Base-by-base conservation (phyloP, 805 yeast genomes). In the Starmerella vaccinii region DNA sequence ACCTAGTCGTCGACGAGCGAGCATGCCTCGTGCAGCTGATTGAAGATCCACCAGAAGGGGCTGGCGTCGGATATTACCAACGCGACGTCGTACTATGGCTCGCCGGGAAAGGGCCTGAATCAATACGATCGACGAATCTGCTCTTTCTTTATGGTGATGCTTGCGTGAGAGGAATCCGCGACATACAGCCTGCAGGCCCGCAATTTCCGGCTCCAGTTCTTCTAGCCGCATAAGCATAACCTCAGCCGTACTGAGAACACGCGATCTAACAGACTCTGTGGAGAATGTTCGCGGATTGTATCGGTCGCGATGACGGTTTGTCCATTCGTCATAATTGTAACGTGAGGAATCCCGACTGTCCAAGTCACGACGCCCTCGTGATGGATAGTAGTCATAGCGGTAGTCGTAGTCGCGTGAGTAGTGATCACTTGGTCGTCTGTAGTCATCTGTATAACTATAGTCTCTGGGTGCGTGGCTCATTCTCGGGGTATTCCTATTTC, bases 171-270 rank as follows among this genome's bases (percentile, higher is more conserved):
- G 33, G 10, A 41, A 41, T 4, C 45, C 34, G 34, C 45, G 45
- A 12, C 45, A 26, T 8, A 41, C 5, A 4, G 45, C 45, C 12
- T 41, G 45, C 4, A 88, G 67, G 49, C 67, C 69, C 34, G 73
- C 66, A 34, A 82, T 74, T 8, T 60, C 63, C n/a, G 52, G 57
- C 32, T 60, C 64, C 7, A 61, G 61, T 5, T 49, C 59, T 34
- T 60, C 66, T 15, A 67, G 62, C 23, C 60, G 63, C 46, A 55
- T 51, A 7, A 58, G 61, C 56, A 64, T 58, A 8, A 55, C 48
- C 47, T 65, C 69, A 34, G 67, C 68, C 22, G 61, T 57, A n/a
- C 60, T 50, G n/a, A 57, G 44, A 3, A 50, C 54, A 30, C 49
- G 51, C 13, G 57, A 55, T 12, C 58, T 45, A 21, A 54, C 26